phyloP scores from a whole-genome alignment of 2,329 filamentous ascomycete species.

The Tolypocladium endophyticum region DNA sequence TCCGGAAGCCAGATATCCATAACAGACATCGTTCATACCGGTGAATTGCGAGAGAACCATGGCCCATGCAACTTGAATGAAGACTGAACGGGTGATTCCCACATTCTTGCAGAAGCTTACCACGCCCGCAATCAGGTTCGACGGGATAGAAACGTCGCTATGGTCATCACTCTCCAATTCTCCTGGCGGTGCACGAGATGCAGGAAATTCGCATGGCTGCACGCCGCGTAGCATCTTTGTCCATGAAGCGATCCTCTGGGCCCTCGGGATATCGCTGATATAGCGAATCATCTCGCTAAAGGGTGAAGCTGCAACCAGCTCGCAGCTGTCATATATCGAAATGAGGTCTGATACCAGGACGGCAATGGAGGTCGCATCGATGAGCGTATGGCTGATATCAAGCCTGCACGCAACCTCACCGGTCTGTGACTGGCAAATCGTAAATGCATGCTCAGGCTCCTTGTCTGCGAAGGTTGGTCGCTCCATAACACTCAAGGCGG shows the following conservation, averaged over 20 bases:
- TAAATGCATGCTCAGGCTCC: conserved; percentile 5
- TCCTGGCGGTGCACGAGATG: background rate
- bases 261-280: background rate
- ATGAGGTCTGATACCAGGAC: conserved; percentile 18
- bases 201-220: conserved; percentile 5
- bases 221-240: conserved; percentile 3
- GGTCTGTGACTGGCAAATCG: conserved; percentile 3
- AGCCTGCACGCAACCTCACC: conserved; percentile 13
- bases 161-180: background rate
- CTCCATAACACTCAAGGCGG: background rate
- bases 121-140: background rate
- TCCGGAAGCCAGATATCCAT: conserved; percentile 43
- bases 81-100: conserved; percentile 34
- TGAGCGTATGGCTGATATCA: conserved; percentile 21
- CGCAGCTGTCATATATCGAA: conserved; percentile 12
- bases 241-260: conserved; percentile 5
- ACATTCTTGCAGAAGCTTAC: conserved; percentile 23
- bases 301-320: conserved; percentile 1
- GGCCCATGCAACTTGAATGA: conserved; percentile 42
- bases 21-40: conserved; percentile 34
- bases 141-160: background rate
- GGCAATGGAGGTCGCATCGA: conserved; percentile 17
- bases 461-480: conserved; percentile 1
- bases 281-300: conserved; percentile 2
- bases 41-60: conserved; percentile 38